These are phyloP conservation scores for Auricularia sp. DNA, from an alignment of 768 basidiomycete species.

Conservation along the genomic window DNA sequence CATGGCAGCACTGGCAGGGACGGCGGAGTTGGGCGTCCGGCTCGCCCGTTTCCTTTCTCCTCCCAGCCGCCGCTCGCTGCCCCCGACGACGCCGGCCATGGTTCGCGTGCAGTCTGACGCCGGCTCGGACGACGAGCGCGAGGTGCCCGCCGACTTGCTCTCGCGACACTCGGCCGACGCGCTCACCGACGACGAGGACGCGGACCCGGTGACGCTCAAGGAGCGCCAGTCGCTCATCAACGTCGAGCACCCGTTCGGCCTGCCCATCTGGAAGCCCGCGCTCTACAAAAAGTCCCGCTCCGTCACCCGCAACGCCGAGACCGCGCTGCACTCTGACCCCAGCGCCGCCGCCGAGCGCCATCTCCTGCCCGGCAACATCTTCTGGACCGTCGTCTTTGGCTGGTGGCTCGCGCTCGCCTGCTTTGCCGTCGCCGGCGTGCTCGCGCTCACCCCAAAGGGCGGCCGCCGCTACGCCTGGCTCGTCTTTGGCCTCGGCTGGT, in stretches of 20 bases:
- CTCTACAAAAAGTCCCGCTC: constrained; percentile 96
- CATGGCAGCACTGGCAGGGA: background rate
- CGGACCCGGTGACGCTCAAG: constrained; percentile 84
- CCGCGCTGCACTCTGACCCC: constrained; percentile 84
- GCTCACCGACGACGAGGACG: constrained; percentile 28
- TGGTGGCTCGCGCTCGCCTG: constrained; percentile 83
- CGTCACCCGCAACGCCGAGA: constrained; percentile 92
- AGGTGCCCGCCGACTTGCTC: background rate
- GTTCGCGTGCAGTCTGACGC: background rate
- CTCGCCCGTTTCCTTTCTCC: background rate
- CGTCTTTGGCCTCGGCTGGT: constrained; percentile 89
- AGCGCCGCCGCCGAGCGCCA: constrained; percentile 91
- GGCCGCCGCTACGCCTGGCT: constrained; percentile 78
- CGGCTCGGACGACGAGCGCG: constrained; percentile 2
- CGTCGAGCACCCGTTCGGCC: constrained; percentile 96
- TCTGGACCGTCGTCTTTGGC: constrained; percentile 84
- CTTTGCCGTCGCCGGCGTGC: constrained; percentile 51
- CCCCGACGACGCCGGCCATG: background rate
- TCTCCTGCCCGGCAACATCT: constrained; percentile 85
- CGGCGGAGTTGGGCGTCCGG: background rate
- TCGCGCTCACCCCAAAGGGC: constrained; percentile 69
- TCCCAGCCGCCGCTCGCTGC: background rate
- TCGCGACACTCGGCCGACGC: background rate
- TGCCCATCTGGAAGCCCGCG: constrained; percentile 99
- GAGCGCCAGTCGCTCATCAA: constrained; percentile 98